Evolutionary conservation across 306 rosid genomes (phyloP).

Genomic region (Cyclanthera cordifolia): DNA sequence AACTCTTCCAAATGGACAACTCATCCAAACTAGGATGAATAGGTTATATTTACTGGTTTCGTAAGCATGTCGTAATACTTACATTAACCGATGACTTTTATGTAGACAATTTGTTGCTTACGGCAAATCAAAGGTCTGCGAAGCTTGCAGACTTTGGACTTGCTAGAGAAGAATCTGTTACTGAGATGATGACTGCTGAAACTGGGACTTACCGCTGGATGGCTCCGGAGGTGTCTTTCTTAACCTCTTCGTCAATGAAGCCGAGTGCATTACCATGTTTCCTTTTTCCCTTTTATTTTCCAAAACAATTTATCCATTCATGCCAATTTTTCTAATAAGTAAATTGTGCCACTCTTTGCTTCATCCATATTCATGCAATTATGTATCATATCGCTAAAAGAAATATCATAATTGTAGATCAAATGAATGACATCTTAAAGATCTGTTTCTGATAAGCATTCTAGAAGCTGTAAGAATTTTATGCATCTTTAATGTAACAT

Average conservation of each 20-base stretch:
- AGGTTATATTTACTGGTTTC: not conserved
- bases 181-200: slow-evolving; percentile 98
- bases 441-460: not conserved
- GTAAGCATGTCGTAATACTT: not conserved
- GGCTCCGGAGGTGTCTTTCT: slow-evolving; percentile 80
- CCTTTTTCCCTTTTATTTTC: slow-evolving; percentile 5
- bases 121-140: slow-evolving; percentile 69
- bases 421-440: not conserved
- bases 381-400: not conserved
- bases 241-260: not conserved
- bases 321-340: not conserved
- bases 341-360: not conserved
- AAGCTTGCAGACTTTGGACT: slow-evolving; percentile 97
- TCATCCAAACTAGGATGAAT: not conserved
- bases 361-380: not conserved
- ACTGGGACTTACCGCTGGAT: slow-evolving; percentile 97
- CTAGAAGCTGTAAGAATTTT: not conserved
- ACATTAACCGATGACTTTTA: slow-evolving; percentile 12
- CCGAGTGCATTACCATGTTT: not conserved
- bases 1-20: no score
- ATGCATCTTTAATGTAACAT: not conserved
- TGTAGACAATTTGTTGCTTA: slow-evolving; percentile 87
- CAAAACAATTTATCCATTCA: not conserved
- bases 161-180: slow-evolving; percentile 91
- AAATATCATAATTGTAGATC: not conserved